Percentiles rank a stretch among this genome's conserved stretches.
phyloP scores from a whole-genome alignment of 169 alveolate genomes.

The Eimeria tenella region DNA sequence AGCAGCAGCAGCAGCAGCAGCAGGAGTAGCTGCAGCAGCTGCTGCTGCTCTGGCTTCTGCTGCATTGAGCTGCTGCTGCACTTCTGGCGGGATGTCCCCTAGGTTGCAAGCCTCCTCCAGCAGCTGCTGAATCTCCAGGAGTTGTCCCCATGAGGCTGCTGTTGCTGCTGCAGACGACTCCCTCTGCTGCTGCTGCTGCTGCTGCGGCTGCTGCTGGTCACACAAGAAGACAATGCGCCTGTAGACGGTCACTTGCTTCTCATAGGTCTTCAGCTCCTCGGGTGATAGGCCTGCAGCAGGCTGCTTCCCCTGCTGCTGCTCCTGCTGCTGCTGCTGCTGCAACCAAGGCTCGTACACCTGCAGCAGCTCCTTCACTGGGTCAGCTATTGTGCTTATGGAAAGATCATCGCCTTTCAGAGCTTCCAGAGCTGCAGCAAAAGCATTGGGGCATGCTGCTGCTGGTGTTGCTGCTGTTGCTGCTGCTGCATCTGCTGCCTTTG shows the following conservation, averaged over 20 bases:
- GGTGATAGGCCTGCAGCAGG: background rate
- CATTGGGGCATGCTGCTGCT: background rate
- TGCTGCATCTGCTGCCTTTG: background rate
- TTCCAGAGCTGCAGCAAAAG: conserved; percentile 14
- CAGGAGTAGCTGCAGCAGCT: background rate
- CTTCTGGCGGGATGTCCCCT: conserved; percentile 13
- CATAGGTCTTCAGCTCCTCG: background rate
- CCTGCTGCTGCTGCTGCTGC: background rate
- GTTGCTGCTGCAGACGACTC: background rate
- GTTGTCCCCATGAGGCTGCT: background rate
- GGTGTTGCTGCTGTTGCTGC: background rate
- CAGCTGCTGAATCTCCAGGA: conserved; percentile 18
- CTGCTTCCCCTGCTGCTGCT: background rate
- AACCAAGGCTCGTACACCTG: conserved; percentile 16
- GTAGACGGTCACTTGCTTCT: background rate
- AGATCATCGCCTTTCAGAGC: background rate
- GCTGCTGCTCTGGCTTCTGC: background rate
- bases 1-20: conserved; percentile 1
- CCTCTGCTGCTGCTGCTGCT: background rate
- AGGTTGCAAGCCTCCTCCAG: conserved; percentile 16
- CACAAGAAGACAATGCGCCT: conserved; percentile 1
- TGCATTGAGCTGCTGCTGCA: conserved; percentile 37
- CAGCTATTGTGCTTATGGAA: background rate
- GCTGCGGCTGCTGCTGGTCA: conserved; percentile 13
- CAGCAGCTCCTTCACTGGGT: conserved; percentile 10